These are phyloP conservation scores for Microbotryum scabiosae DNA, from an alignment of 1,284 basidiomycete genomes.

Conservation along the genomic window DNA sequence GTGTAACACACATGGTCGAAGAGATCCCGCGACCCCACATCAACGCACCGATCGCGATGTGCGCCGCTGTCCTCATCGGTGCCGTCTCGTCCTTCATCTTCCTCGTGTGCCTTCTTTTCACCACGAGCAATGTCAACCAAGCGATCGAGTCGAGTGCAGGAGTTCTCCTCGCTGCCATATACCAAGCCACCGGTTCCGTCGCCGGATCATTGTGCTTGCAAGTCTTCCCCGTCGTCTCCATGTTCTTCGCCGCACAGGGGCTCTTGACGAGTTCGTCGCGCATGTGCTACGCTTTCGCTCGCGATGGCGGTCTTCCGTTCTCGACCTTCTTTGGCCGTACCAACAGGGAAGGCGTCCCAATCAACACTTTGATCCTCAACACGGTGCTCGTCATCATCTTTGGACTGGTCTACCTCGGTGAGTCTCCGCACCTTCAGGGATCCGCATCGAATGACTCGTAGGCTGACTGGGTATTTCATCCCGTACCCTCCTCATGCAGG, in stretches of 20 bases:
- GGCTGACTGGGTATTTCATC: conserved; percentile 33
- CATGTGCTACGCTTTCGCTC: conserved; percentile 60
- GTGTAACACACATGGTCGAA: conserved; percentile 48
- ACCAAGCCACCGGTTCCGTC: conserved; percentile 51
- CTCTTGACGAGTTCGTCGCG: conserved; percentile 58
- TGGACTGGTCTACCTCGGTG: conserved; percentile 18
- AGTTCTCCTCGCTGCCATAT: conserved; percentile 58
- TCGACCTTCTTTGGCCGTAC: conserved; percentile 49
- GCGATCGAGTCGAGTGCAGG: conserved; percentile 53
- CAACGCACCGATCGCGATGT: conserved; percentile 54
- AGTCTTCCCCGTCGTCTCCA: conserved; percentile 42
- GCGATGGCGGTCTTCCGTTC: conserved; percentile 55
- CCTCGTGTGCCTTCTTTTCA: conserved; percentile 60
- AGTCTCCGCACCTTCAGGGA: neutral
- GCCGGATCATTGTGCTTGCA: conserved; percentile 54
- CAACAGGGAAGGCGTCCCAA: conserved; percentile 45
- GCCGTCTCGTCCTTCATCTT: conserved; percentile 53
- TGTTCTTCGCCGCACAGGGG: conserved; percentile 39
- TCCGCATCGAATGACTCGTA: too few species aligned
- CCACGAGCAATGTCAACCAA: conserved; percentile 51
- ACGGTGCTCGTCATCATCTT: conserved; percentile 45
- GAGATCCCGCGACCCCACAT: conserved; percentile 54
- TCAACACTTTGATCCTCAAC: conserved; percentile 51
- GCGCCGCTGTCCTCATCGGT: conserved; percentile 57
- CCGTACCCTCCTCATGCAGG: conserved; percentile 44